Conservation (phyloP, 768 basidiomycete genomes). For the Lactarius indigo region DNA sequence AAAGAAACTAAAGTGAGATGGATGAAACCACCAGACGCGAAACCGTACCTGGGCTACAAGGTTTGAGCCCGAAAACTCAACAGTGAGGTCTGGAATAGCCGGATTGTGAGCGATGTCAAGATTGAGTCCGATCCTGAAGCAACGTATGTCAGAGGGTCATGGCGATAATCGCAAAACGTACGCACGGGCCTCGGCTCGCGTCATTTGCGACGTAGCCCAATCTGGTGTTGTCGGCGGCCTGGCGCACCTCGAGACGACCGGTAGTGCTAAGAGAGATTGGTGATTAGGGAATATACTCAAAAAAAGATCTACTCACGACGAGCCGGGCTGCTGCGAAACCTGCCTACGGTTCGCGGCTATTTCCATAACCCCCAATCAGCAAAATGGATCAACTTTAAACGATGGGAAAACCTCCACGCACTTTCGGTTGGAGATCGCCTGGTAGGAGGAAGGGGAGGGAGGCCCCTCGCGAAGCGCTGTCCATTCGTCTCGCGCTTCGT, state of each 20-base stretch:
- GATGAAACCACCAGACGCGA: not conserved
- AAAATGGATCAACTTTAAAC: not conserved
- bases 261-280: not conserved
- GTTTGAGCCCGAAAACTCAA: not conserved
- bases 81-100: not conserved
- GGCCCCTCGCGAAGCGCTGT: slow-evolving; percentile 4
- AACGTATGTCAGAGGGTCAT: not conserved
- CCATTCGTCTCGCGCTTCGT: slow-evolving; percentile 7
- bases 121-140: not conserved
- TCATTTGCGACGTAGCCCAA: not conserved
- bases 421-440: not conserved
- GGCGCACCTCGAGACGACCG: slow-evolving; percentile 3
- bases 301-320: not conserved
- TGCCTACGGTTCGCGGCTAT: not conserved
- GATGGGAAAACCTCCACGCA: not conserved
- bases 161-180: not conserved
- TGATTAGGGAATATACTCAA: not conserved
- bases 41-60: not conserved
- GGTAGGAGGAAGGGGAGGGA: slow-evolving; percentile 1
- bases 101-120: not conserved
- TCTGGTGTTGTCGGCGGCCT: not conserved
- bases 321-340: too few relatives aligned
- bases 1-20: not conserved
- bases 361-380: not conserved
- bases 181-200: not conserved